phyloP scores from a whole-genome alignment of 2,329 filamentous ascomycete genomes.

The Ilyonectria robusta region DNA sequence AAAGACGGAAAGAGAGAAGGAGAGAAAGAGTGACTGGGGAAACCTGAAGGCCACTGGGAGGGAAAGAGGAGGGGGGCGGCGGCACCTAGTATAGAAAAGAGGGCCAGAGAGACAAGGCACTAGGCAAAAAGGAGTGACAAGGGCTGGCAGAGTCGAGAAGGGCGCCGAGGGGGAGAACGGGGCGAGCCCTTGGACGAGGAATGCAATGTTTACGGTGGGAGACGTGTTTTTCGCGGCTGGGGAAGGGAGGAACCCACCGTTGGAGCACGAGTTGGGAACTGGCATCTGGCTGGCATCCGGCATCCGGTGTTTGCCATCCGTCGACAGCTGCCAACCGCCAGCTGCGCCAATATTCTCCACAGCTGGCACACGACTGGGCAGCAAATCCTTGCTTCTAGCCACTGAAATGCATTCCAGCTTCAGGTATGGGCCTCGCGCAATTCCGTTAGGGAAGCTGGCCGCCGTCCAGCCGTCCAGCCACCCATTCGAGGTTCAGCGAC shows the following conservation, averaged over 20 bases:
- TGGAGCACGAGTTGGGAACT: slow-evolving; percentile 35
- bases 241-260: slow-evolving; percentile 38
- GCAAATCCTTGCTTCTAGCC: slow-evolving; percentile 31
- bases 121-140: slow-evolving; percentile 27
- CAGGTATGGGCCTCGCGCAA: slow-evolving; percentile 7
- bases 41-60: slow-evolving; percentile 25
- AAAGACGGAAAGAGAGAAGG: slow-evolving; percentile 7
- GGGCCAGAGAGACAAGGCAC: slow-evolving; percentile 26
- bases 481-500: not conserved
- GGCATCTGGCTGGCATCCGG: slow-evolving; percentile 43
- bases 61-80: slow-evolving; percentile 29
- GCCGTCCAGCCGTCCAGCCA: too few species aligned
- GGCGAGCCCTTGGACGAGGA: slow-evolving; percentile 37
- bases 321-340: slow-evolving; percentile 37
- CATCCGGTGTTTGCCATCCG: slow-evolving; percentile 27
- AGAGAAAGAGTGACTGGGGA: slow-evolving; percentile 27
- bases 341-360: slow-evolving; percentile 36
- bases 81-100: slow-evolving; percentile 18
- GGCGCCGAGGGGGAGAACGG: slow-evolving; percentile 24
- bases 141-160: slow-evolving; percentile 33
- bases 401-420: slow-evolving; percentile 49
- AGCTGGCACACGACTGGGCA: slow-evolving; percentile 29
- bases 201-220: slow-evolving; percentile 50
- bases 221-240: slow-evolving; percentile 46
- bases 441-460: not conserved